Conservation (phyloP, 148 eudicot species). For the Limonium bicolor region DNA sequence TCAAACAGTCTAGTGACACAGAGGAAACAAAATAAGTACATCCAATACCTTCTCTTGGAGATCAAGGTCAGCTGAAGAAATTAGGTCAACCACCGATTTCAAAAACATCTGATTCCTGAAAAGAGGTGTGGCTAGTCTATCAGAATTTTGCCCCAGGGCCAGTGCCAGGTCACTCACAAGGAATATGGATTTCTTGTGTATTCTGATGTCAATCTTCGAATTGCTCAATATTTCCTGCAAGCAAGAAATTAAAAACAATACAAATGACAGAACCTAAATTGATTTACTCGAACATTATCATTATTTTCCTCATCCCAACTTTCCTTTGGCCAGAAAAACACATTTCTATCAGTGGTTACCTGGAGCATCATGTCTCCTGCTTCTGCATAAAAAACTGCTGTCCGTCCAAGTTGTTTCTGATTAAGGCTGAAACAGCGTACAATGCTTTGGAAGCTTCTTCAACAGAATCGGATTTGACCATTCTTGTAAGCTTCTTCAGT, state of each 20-base stretch:
- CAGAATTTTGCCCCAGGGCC: slow-evolving; percentile 29
- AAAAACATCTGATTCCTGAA: slow-evolving; percentile 44
- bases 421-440: slow-evolving; percentile 78
- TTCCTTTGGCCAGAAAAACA: too few relatives aligned
- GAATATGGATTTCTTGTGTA: slow-evolving; percentile 50
- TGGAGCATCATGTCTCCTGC: slow-evolving; percentile 79
- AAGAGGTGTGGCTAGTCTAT: slow-evolving; percentile 31
- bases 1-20: too few relatives aligned
- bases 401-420: slow-evolving; percentile 59
- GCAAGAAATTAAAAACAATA: slow-evolving; percentile 7
- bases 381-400: slow-evolving; percentile 51
- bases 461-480: slow-evolving; percentile 45
- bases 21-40: too few relatives aligned
- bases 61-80: slow-evolving; percentile 53
- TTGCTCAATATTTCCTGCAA: slow-evolving; percentile 70
- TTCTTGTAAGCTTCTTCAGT: slow-evolving; percentile 43
- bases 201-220: slow-evolving; percentile 52
- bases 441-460: slow-evolving; percentile 84
- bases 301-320: too few relatives aligned
- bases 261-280: too few relatives aligned
- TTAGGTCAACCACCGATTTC: slow-evolving; percentile 57
- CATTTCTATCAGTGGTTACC: slow-evolving; percentile 27
- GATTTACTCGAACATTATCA: too few relatives aligned
- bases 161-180: slow-evolving; percentile 67
- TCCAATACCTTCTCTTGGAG: slow-evolving; percentile 96